Evolutionary conservation across 2,329 filamentous ascomycete genomes (phyloP).

Genomic region (Sarocladium kiliense): DNA sequence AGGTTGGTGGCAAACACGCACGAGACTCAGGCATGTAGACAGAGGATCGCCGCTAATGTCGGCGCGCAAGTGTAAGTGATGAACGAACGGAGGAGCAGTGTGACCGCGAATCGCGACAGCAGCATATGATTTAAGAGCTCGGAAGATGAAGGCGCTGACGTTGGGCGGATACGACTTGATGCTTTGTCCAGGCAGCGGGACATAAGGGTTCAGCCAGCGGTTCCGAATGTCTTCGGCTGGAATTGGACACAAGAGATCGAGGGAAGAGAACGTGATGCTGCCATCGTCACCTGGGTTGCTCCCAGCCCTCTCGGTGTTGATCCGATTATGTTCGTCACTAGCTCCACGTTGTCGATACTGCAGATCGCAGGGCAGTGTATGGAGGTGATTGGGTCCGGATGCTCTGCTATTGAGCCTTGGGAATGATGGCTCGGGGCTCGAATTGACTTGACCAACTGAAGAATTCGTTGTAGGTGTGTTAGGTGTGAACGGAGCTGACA

Average conservation of each 20-base stretch:
- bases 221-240: conserved; percentile 40
- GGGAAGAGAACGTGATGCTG: conserved; percentile 26
- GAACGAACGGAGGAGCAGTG: conserved; percentile 38
- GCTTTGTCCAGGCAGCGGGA: conserved; percentile 37
- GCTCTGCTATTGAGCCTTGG: background rate
- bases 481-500: background rate
- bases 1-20: conserved; percentile 33
- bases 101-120: conserved; percentile 29
- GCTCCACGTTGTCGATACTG: background rate
- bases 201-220: conserved; percentile 43
- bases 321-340: background rate
- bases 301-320: background rate
- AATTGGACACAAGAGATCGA: conserved; percentile 39
- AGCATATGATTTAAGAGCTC: conserved; percentile 39
- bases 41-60: conserved; percentile 22
- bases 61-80: conserved; percentile 26
- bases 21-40: conserved; percentile 33
- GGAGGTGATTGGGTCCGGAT: conserved; percentile 7
- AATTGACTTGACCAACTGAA: background rate
- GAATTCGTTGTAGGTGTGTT: background rate
- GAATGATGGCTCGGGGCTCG: background rate
- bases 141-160: conserved; percentile 33
- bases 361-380: background rate
- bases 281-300: background rate
- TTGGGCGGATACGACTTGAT: conserved; percentile 34